Evolutionary conservation across 2,329 filamentous ascomycete genomes (phyloP), one percentile per base, ranked within the genome.

Genomic region (Falciphora oryzae): DNA sequence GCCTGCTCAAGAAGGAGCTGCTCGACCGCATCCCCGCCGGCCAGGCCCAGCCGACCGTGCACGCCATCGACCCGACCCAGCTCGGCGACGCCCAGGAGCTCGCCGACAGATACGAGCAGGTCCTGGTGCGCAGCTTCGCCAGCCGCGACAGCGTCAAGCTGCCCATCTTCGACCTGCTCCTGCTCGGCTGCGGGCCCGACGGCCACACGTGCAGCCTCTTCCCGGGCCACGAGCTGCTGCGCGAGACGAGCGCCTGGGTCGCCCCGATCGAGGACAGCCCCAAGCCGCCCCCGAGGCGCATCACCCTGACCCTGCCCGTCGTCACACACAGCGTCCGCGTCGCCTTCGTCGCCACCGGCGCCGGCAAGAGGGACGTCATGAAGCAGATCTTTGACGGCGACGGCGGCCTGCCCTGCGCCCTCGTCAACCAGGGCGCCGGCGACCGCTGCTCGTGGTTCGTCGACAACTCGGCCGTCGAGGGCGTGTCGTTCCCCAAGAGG

Each of bases 141-240:
- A 89, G 89, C 68, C 90, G 94, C 74, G 95, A 99, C 79, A 95
- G 91, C 68, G 94, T 99, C 75, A 93, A 92, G 77, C 83, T 97
- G 59, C 95, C 95, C 70, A 90, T 97, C 73, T 99, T 98, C 76
- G 95, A 99, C 76, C 85, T 99, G 63, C 83, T 99, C 64, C 86
- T 99, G 57, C 87, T 99, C 57, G 95, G 95, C 71, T 96, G 92
- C 75, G 95, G 95, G 0, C 94, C 95, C 18, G 95, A 98, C 76
- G 95, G 95, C 63, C 95, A 99, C 80, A 98, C 95, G 44, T 98
- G 95, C 87, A 95, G 90, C 71, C 82, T 99, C 63, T 99, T 99
- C 82, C 95, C 95, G 6, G 90, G 89, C 64, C 94, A 97, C 75
- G 85, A 89, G 65, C 84, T 98, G 64, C 84, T 98, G 69, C 88